A percentile compares a stretch with the other conserved stretches of the same genome.
phyloP scores from a whole-genome alignment of 2,329 filamentous ascomycete species.

The Clarireedia monteithiana region DNA sequence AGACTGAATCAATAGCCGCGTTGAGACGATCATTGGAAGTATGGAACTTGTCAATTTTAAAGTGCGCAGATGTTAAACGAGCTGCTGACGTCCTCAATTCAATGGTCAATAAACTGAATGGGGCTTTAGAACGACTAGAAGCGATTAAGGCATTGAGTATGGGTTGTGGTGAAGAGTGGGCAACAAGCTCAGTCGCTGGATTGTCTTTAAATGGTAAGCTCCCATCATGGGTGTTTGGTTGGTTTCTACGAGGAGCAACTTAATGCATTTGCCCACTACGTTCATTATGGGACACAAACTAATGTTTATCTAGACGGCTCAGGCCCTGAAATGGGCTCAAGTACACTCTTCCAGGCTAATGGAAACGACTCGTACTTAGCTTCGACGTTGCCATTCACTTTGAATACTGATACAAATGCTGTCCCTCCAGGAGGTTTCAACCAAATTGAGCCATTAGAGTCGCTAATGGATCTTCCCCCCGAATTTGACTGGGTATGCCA shows the following conservation, averaged over 20 bases:
- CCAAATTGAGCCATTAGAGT: not conserved
- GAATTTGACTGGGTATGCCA: not conserved
- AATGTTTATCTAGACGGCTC: not conserved
- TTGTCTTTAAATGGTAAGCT: conserved; percentile 1
- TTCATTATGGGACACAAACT: not conserved
- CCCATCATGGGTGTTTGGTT: no score
- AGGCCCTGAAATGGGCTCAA: not conserved
- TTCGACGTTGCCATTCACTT: not conserved
- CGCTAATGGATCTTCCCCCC: not conserved
- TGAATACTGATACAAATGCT: not conserved
- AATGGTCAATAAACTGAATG: no score
- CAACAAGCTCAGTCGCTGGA: not conserved
- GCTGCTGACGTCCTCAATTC: not conserved
- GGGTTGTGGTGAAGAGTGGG: not conserved
- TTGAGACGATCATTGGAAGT: not conserved
- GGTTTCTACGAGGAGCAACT: no score
- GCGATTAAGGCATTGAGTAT: not conserved
- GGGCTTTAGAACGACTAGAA: not conserved
- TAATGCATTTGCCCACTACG: not conserved
- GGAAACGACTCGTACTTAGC: not conserved
- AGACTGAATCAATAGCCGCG: not conserved
- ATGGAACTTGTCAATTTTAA: not conserved
- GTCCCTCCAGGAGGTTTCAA: not conserved
- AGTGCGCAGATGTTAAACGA: not conserved
- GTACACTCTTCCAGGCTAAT: no score